A percentile compares a stretch with the other conserved stretches of the same genome.
These are phyloP conservation scores for Termitomyces sp. DNA, from an alignment of 768 basidiomycete genomes.

Conservation along the genomic window DNA sequence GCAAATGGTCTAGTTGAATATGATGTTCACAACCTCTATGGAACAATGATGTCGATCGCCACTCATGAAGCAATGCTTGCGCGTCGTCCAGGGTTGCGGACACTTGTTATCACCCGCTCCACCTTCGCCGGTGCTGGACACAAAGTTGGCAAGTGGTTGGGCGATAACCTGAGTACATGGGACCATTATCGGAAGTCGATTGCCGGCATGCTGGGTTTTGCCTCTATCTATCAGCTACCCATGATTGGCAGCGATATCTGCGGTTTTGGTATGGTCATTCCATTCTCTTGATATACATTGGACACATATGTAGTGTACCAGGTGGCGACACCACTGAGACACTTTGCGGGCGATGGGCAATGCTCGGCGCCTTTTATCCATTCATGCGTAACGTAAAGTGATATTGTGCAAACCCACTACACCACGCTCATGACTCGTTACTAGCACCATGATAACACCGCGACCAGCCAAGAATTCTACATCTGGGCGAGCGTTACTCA, in stretches of 20 bases:
- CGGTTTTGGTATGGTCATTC: constrained; percentile 42
- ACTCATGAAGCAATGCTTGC: constrained; percentile 58
- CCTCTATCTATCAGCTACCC: constrained; percentile 58
- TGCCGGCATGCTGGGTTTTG: constrained; percentile 62
- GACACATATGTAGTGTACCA: constrained; percentile 12
- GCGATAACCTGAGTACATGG: constrained; percentile 59
- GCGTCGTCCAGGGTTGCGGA: constrained; percentile 53
- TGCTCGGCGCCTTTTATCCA: constrained; percentile 70
- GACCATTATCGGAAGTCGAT: constrained; percentile 54
- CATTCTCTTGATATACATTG: background rate
- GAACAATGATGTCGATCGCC: constrained; percentile 63
- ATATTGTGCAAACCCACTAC: background rate
- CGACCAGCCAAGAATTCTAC: constrained; percentile 64
- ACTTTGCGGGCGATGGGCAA: constrained; percentile 72
- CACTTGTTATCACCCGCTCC: constrained; percentile 67
- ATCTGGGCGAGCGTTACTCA: constrained; percentile 50
- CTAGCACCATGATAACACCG: constrained; percentile 49
- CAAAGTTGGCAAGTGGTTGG: constrained; percentile 71
- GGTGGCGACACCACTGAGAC: constrained; percentile 59
- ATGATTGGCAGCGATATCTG: constrained; percentile 78
- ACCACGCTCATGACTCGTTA: background rate
- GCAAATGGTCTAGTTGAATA: constrained; percentile 56
- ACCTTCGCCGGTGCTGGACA: constrained; percentile 66
- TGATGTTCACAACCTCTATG: constrained; percentile 62
- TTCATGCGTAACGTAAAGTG: constrained; percentile 68